Base-by-base conservation (phyloP, 345 rosid species). In the Citropsis articulata region DNA sequence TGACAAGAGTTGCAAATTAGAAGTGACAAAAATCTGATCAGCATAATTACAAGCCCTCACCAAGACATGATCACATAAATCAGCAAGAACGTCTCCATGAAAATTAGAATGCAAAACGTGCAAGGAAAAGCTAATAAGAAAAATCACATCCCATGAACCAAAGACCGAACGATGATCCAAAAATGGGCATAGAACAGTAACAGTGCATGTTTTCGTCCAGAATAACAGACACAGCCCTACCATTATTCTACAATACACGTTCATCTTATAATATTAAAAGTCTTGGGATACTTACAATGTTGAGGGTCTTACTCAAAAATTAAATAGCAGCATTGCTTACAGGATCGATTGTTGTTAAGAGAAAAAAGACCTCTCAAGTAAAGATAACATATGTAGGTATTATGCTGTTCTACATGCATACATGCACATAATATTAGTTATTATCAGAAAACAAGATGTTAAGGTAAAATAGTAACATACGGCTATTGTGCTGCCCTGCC, bases 381-480 rank as follows among this genome's bases (percentile, higher is more conserved):
- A 64, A 30, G 31, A 64, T 62, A 62, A 14, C 31, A 64, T 14
- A 7, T 31, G 21, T 4, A 30, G 40, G 40, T 31, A 30, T 64
- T 31, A 30, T 16, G 40, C 7, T 28, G 36, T 16, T 28, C 36
- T 30, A 63, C 38, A 31, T 6, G 8, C 38, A 63, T 16, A 64
- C 38, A 27, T 25, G 31, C 66, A 30, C 56, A 38, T n/a, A 36
- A 60, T 36, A 38, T 35, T 16, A 14, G 35, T 38, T 14, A 7
- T 62, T 59, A 35, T 24, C n/a, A 22, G 3, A 6, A 33, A 73
- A 27, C 33, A 70, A 65, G 38, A 36, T 35, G 55, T 36, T 31
- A 18, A 71, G 69, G 65, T 31, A 59, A 71, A 73, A 79, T 73
- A 76, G 76, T 35, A 77, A 14, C 91, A 56, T 85, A 92, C 97